phyloP scores from a whole-genome alignment of 2,329 filamentous ascomycete genomes.

The Monosporascus ibericus region DNA sequence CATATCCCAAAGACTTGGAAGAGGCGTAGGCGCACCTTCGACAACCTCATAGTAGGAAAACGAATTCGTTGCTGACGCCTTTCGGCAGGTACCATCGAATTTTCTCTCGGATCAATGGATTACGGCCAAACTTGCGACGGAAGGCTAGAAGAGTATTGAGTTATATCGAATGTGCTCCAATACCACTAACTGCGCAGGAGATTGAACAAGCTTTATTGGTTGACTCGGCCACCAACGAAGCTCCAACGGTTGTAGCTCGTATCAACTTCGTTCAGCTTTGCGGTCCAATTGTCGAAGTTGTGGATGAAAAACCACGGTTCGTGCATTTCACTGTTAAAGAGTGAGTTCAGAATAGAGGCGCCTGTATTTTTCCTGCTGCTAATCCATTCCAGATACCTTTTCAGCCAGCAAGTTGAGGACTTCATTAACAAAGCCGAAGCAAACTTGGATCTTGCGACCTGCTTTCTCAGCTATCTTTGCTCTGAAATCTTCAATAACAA shows the following conservation, averaged over 20 bases:
- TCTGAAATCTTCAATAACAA: too few relatives aligned
- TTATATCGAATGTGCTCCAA: slow-evolving; percentile 14
- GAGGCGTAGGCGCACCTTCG: slow-evolving; percentile 19
- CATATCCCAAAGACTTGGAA: slow-evolving; percentile 21
- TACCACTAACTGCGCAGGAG: slow-evolving; percentile 11
- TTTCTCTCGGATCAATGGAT: slow-evolving; percentile 5
- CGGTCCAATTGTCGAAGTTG: slow-evolving; percentile 25
- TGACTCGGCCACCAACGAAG: not conserved
- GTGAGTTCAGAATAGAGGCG: not conserved
- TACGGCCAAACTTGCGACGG: not conserved
- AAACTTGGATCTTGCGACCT: too few relatives aligned
- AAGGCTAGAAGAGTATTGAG: slow-evolving; percentile 12
- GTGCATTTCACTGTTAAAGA: slow-evolving; percentile 29
- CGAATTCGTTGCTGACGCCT: not conserved
- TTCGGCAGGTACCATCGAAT: not conserved
- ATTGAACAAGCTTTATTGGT: slow-evolving; percentile 12
- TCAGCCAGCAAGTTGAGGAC: too few relatives aligned
- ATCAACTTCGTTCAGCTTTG: slow-evolving; percentile 17
- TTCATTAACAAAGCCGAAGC: too few relatives aligned
- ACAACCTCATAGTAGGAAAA: not conserved
- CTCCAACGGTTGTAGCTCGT: not conserved
- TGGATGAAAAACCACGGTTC: slow-evolving; percentile 21
- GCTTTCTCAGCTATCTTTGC: too few relatives aligned
- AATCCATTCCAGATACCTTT: too few relatives aligned
- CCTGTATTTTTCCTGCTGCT: too few relatives aligned